A percentile compares a stretch with the other conserved stretches of the same genome.
These are phyloP conservation scores for Paramyrothecium roridum DNA, from an alignment of 2,329 filamentous ascomycete species.

Conservation along the genomic window DNA sequence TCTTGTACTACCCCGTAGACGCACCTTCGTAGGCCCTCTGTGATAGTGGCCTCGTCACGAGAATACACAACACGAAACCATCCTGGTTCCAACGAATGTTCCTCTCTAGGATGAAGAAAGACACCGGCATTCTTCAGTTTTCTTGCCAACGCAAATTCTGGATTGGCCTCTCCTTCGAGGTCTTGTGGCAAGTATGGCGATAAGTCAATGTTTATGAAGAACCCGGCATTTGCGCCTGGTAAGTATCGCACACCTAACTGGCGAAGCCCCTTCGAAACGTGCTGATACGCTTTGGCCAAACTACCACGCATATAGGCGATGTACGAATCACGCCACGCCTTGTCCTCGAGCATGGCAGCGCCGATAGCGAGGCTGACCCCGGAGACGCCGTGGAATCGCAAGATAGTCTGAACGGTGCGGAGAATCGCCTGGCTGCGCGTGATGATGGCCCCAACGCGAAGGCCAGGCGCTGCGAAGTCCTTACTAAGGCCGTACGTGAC, in stretches of 20 bases:
- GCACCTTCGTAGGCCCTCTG: constrained; percentile 33
- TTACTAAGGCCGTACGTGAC: constrained; percentile 43
- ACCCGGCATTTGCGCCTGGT: constrained; percentile 49
- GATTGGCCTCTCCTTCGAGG: constrained; percentile 22
- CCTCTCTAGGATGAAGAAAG: constrained; percentile 45
- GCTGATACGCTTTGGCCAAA: constrained; percentile 36
- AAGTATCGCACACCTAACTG: constrained; percentile 40
- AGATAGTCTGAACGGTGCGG: constrained; percentile 31
- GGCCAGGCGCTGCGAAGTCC: constrained; percentile 51
- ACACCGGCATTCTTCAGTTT: constrained; percentile 42
- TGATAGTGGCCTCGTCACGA: constrained; percentile 28
- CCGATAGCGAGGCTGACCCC: constrained; percentile 39
- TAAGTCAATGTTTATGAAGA: constrained; percentile 55
- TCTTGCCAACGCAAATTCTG: constrained; percentile 41
- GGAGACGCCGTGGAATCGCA: constrained; percentile 45
- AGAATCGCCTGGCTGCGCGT: constrained; percentile 27
- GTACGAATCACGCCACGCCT: constrained; percentile 40
- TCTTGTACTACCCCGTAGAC: constrained; percentile 1
- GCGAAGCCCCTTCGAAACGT: constrained; percentile 32
- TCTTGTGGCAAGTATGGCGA: constrained; percentile 34
- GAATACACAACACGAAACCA: constrained; percentile 54
- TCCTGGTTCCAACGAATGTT: constrained; percentile 41
- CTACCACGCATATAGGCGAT: constrained; percentile 34
- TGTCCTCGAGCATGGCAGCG: constrained; percentile 42
- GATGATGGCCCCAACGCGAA: constrained; percentile 48